phyloP scores from a whole-genome alignment of 2,329 filamentous ascomycete species.

The Clarireedia monteithiana region DNA sequence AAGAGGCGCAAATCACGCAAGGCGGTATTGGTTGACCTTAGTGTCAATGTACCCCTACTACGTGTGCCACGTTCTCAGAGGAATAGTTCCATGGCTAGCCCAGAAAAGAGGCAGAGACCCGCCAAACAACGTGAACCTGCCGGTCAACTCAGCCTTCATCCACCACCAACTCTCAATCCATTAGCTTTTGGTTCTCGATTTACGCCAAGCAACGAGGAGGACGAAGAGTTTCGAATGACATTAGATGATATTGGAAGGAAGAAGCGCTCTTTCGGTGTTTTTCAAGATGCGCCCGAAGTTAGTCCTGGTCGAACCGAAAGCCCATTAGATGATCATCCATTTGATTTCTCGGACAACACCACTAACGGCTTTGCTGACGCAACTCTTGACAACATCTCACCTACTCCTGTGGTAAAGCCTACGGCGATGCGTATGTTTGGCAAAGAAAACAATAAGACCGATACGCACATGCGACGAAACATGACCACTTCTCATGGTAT shows the following conservation, averaged over 20 bases:
- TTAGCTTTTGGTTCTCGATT: slow-evolving; percentile 17
- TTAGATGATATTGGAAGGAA: slow-evolving; percentile 20
- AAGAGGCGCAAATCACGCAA: slow-evolving; percentile 26
- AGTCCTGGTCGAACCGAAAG: slow-evolving; percentile 28
- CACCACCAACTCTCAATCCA: slow-evolving; percentile 19
- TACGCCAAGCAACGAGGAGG: slow-evolving; percentile 23
- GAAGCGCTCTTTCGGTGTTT: slow-evolving; percentile 25
- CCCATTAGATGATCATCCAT: slow-evolving; percentile 26
- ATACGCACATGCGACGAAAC: slow-evolving; percentile 15
- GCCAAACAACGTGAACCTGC: slow-evolving; percentile 2
- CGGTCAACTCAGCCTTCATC: slow-evolving; percentile 10
- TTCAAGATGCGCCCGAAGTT: slow-evolving; percentile 23
- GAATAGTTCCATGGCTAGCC: slow-evolving; percentile 11
- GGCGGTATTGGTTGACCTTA: slow-evolving; percentile 16
- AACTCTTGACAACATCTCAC: slow-evolving; percentile 15
- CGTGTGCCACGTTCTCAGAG: slow-evolving; percentile 13
- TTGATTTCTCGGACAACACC: slow-evolving; percentile 22
- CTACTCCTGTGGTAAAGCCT: slow-evolving; percentile 21
- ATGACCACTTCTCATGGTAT: slow-evolving; percentile 19
- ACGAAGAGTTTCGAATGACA: slow-evolving; percentile 28
- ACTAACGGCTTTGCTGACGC: slow-evolving; percentile 15
- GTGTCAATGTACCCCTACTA: slow-evolving; percentile 21
- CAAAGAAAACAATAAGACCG: slow-evolving; percentile 21
- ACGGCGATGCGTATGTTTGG: slow-evolving; percentile 14
- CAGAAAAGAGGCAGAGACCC: slow-evolving; percentile 14